Evolutionary conservation across 371 early-diverging fungal genomes (phyloP).

Genomic region (Mortierella sp.): DNA sequence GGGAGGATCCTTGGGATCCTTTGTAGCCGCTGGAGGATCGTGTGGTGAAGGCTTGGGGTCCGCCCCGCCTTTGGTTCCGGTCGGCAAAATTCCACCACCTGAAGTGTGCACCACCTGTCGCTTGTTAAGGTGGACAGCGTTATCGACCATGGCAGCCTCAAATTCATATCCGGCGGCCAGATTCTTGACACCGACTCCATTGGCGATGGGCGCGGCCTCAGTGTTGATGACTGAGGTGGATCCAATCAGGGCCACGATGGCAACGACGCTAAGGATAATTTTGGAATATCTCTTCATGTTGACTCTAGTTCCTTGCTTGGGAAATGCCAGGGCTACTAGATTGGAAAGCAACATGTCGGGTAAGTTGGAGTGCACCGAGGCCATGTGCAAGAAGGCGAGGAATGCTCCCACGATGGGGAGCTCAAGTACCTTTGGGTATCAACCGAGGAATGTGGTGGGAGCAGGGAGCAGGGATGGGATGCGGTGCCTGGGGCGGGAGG

Average conservation of each 20-base stretch:
- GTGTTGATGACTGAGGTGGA: slow-evolving; percentile 5
- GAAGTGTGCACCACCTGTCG: slow-evolving; percentile 16
- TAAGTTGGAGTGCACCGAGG: not conserved
- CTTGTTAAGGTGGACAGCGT: slow-evolving; percentile 10
- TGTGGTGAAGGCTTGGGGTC: too few species aligned
- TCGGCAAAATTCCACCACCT: not conserved
- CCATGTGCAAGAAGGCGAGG: too few species aligned
- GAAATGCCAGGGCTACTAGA: not conserved
- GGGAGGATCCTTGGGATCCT: too few species aligned
- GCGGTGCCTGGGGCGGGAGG: too few species aligned
- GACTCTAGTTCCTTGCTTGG: not conserved
- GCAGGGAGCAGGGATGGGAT: not conserved
- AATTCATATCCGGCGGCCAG: not conserved
- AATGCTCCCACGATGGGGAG: too few species aligned
- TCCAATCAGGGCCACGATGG: slow-evolving; percentile 24
- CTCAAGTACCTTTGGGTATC: too few species aligned
- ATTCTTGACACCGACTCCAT: slow-evolving; percentile 6
- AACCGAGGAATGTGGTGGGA: not conserved
- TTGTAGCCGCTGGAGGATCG: not conserved
- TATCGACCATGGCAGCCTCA: not conserved
- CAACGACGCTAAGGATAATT: slow-evolving; percentile 13
- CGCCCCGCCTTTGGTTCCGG: slow-evolving; percentile 14
- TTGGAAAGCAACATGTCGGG: not conserved
- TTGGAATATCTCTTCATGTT: slow-evolving; percentile 18
- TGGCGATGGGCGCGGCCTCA: slow-evolving; percentile 26